Percentiles rank a stretch among this genome's conserved stretches.
These are phyloP conservation scores for Trametes cinnabarina DNA, from an alignment of 768 basidiomycete genomes.

Conservation along the genomic window DNA sequence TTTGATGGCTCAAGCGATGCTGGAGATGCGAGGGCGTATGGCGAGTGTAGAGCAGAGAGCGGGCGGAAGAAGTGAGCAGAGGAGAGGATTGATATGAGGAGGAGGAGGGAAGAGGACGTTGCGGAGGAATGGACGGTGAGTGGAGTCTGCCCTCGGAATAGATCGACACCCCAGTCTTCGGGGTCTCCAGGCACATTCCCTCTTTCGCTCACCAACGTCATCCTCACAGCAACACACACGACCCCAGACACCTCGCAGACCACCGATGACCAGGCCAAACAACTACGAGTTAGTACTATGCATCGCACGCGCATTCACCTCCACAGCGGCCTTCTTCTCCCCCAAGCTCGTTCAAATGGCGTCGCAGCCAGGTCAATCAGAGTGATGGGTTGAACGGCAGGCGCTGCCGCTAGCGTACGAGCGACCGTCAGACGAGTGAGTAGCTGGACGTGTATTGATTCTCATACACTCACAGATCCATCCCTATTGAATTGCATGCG, in stretches of 20 bases:
- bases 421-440: too few relatives aligned
- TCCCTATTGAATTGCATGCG: too few relatives aligned
- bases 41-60: neutral
- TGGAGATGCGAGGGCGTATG: neutral
- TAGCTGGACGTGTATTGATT: too few relatives aligned
- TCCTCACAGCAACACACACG: neutral
- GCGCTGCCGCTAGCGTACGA: too few relatives aligned
- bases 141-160: neutral
- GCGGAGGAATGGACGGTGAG: neutral
- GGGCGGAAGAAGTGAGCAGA: neutral
- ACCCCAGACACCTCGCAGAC: neutral
- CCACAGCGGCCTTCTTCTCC: too few relatives aligned
- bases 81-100: neutral
- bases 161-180: neutral
- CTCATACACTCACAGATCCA: too few relatives aligned
- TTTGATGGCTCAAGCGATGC: too few relatives aligned
- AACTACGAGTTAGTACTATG: too few relatives aligned
- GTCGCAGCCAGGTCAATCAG: too few relatives aligned
- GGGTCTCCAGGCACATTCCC: slow-evolving; percentile 5
- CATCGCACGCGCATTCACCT: neutral
- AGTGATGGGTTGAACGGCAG: too few relatives aligned
- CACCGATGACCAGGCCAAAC: neutral
- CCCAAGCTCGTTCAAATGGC: too few relatives aligned
- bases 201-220: slow-evolving; percentile 1
- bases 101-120: neutral